phyloP scores from a whole-genome alignment of 352 stramenopile species.

The Discostella stelligera region DNA sequence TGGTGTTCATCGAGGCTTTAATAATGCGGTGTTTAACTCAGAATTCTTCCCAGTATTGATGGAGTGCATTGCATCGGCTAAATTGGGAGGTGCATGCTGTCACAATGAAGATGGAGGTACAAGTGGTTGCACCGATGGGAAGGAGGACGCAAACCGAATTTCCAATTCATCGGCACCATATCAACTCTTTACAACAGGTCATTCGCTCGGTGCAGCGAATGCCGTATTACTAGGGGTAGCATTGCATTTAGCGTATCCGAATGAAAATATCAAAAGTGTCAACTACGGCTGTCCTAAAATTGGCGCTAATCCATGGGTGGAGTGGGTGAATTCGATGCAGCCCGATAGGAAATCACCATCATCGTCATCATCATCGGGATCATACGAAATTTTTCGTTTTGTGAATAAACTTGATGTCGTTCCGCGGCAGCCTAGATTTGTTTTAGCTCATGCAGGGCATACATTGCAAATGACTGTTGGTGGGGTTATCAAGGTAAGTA shows the following conservation, averaged over 20 bases:
- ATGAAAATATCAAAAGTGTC: conserved; percentile 51
- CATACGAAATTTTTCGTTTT: conserved; percentile 58
- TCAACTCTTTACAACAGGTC: conserved; percentile 64
- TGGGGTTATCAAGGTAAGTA: conserved; percentile 12
- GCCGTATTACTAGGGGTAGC: conserved; percentile 62
- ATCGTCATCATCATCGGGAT: conserved; percentile 8
- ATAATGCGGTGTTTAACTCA: conserved; percentile 71
- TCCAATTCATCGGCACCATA: conserved; percentile 4
- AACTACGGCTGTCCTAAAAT: conserved; percentile 74
- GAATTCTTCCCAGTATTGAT: conserved; percentile 49
- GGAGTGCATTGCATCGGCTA: conserved; percentile 38
- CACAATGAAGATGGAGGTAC: not conserved
- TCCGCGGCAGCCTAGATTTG: conserved; percentile 57
- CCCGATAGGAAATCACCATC: conserved; percentile 8
- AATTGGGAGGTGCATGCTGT: conserved; percentile 30
- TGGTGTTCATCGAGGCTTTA: conserved; percentile 73
- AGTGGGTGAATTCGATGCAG: conserved; percentile 43
- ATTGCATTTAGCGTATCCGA: conserved; percentile 47
- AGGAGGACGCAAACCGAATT: conserved; percentile 5
- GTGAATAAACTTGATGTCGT: conserved; percentile 76
- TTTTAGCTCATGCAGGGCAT: conserved; percentile 76
- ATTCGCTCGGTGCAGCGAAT: conserved; percentile 71
- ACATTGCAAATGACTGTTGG: conserved; percentile 67
- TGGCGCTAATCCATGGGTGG: conserved; percentile 55
- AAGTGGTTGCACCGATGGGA: conserved; percentile 2